A percentile compares a stretch with the other conserved stretches of the same genome.
Evolutionary conservation across 2,329 filamentous ascomycete genomes (phyloP).

Genomic region (Aspergillus sojae): DNA sequence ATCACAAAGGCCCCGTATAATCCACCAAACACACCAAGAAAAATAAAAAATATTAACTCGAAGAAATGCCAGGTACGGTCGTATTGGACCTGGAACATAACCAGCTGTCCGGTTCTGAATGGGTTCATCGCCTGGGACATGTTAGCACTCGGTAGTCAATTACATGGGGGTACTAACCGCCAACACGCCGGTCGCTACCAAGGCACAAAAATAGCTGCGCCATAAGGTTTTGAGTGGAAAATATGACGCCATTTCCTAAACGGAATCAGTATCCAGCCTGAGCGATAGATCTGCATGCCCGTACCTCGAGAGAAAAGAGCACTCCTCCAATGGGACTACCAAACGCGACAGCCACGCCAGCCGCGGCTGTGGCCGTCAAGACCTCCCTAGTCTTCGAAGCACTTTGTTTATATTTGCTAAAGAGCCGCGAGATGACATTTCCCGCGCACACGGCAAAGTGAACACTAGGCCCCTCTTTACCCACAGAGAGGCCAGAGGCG

Average conservation of each 20-base stretch:
- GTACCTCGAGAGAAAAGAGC: constrained; percentile 82
- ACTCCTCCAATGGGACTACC: constrained; percentile 97
- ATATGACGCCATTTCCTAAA: constrained; percentile 85
- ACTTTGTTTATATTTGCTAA: constrained; percentile 87
- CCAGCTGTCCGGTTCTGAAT: constrained; percentile 92
- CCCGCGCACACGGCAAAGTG: constrained; percentile 98
- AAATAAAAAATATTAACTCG: constrained; percentile 86
- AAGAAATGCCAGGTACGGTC: constrained; percentile 98
- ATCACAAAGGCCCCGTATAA: constrained; percentile 96
- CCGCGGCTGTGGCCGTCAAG: constrained; percentile 88
- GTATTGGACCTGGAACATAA: constrained; percentile 98
- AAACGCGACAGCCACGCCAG: constrained; percentile 94
- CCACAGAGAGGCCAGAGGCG: constrained; percentile 88
- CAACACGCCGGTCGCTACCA: constrained; percentile 90
- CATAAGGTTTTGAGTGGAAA: constrained; percentile 97
- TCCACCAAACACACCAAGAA: constrained; percentile 90
- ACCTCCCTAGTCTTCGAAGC: constrained; percentile 95
- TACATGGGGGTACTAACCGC: constrained; percentile 53
- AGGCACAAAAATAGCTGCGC: constrained; percentile 96
- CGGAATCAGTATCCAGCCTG: constrained; percentile 18
- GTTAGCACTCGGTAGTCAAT: constrained; percentile 1
- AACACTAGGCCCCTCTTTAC: constrained; percentile 97
- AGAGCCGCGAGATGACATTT: constrained; percentile 91
- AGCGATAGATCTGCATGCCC: neutral
- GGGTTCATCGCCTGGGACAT: constrained; percentile 79